phyloP scores from a whole-genome alignment of 805 yeast species.

The Phaffomyces antillensis region DNA sequence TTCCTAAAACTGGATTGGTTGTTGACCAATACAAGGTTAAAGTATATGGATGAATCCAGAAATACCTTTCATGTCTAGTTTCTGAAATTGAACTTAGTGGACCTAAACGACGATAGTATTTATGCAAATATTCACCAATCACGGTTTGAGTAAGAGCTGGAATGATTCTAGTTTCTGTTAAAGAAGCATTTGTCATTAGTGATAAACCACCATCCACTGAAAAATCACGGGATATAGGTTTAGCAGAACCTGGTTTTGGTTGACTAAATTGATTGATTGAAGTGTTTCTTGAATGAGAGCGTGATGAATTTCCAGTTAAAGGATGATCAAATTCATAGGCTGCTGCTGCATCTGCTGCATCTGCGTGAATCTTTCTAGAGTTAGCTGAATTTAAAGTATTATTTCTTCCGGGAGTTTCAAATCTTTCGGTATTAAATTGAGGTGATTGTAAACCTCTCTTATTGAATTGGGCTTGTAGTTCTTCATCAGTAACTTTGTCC shows the following conservation, averaged over 20 bases:
- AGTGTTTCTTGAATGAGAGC: constrained; percentile 13
- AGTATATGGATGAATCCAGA: constrained; percentile 96
- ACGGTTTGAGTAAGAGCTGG: constrained; percentile 89
- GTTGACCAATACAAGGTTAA: constrained; percentile 86
- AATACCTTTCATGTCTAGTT: constrained; percentile 81
- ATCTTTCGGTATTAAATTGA: constrained; percentile 13
- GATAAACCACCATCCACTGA: constrained; percentile 31
- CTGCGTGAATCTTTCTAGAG: constrained; percentile 23
- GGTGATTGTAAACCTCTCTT: constrained; percentile 39
- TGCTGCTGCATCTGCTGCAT: constrained; percentile 25
- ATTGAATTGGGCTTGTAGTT: constrained; percentile 37
- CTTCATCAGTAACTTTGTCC: constrained; percentile 39
- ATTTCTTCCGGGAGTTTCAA: constrained; percentile 14
- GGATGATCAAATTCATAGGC: constrained; percentile 20
- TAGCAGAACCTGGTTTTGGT: constrained; percentile 13
- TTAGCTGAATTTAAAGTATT: constrained; percentile 16
- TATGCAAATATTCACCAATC: constrained; percentile 84
- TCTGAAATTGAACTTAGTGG: constrained; percentile 68
- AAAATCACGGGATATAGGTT: constrained; percentile 10
- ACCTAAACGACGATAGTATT: constrained; percentile 74
- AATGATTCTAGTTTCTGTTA: constrained; percentile 64
- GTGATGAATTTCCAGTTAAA: constrained; percentile 9
- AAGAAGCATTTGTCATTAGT: constrained; percentile 51
- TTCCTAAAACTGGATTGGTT: constrained; percentile 66
- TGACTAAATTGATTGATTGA: constrained; percentile 1